Base-by-base conservation (phyloP, 2,329 filamentous ascomycete species). In the Albophoma yamanashiensis region DNA sequence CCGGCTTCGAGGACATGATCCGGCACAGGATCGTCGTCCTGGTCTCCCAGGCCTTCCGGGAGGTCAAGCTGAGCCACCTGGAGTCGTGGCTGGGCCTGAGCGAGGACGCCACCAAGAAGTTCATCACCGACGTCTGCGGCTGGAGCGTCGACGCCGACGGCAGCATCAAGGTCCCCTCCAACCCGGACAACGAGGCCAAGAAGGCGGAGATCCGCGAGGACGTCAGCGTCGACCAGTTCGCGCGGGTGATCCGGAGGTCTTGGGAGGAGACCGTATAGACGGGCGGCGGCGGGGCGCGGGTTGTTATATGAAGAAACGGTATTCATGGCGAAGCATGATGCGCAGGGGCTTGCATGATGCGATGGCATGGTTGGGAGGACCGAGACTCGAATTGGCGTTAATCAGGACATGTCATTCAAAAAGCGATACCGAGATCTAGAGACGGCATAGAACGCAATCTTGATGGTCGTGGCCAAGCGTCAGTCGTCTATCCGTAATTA, bases 161-260 rank as follows among this genome's bases (percentile, higher is more conserved):
- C 40, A 70, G 78, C 52, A 87, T 97, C 64, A 84, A 85, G 74
- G 84, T 99, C 60, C 94, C 94, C 60, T 80, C 88, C 70, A 99
- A 99, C 79, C 90, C 94, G 71, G 94, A 99, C 78, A 97, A 97
- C 74, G 93, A 97, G 84, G 94, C 92, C 53, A 91, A 95, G 81
- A 94, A 94, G 75, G 89, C 92, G 47, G 89, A 97, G 74, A 95
- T 97, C 70, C 85, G 92, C 69, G 94, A 99, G 81, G 92, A 94
- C 66, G 94, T 99, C 71, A 91, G 89, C 76, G 88, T 96, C 62
- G 90, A 94, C 67, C 91, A 91, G 79, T 92, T 92, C 75, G 79
- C 85, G 58, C 82, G 91, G 67, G 86, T 96, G 63, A 85, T 96
- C 64, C 83, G 89, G 75, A 83, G 92, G 70, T 89, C 90, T 57